Evolutionary conservation across 2,329 filamentous ascomycete genomes (phyloP), one percentile per base, ranked within the genome.

Genomic region (Plenodomus tracheiphilus): DNA sequence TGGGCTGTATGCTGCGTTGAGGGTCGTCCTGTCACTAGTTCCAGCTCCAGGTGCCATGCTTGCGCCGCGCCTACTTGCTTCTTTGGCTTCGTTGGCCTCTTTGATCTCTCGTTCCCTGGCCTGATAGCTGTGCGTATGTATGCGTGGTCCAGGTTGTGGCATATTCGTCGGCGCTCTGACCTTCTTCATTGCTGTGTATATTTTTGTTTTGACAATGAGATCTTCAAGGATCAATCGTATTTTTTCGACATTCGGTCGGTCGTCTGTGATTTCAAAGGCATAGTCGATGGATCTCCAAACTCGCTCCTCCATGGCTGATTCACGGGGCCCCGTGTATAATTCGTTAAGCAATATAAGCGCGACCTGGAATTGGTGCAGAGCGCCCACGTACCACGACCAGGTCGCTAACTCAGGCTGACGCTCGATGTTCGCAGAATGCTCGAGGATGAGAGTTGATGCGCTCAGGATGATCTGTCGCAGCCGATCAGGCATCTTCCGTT

Each of bases 201-300:
- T 73, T 13, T 79, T 77, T 25, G 82, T 83, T 56, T 85, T 84
- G 32, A 81, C 79, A 56, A 81, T 75, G 32, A 91, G 76, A 51
- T 89, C 85, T 9, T 75, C 75, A 25, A 91, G 72, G 1, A 91
- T 80, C 17, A 78, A 76, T 22, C 82, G 72, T 10, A 79, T 80
- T 65, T 90, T 90, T 37, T 82, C 75, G 16, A 79, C 75, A 2
- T 78, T 78, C 11, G 79, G 69, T 36, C 82, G 67, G 28, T 76
- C 68, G 4, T 77, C 65, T 25, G 86, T 79, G 21, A 85, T 74
- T 42, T 84, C 81, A 65, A 89, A 91, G 19, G 88, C 84, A 64
- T 85, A 91, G 64, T 91, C 86, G 20, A 90, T 74, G 59, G 85
- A 87, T 28, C 76, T 74, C 87, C 88, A 90, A 49, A 90, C 87